Percentiles rank a stretch among this genome's conserved stretches.
Conservation (phyloP, 495 filamentous ascomycete genomes). For the Aspergillus egyptiacus region DNA sequence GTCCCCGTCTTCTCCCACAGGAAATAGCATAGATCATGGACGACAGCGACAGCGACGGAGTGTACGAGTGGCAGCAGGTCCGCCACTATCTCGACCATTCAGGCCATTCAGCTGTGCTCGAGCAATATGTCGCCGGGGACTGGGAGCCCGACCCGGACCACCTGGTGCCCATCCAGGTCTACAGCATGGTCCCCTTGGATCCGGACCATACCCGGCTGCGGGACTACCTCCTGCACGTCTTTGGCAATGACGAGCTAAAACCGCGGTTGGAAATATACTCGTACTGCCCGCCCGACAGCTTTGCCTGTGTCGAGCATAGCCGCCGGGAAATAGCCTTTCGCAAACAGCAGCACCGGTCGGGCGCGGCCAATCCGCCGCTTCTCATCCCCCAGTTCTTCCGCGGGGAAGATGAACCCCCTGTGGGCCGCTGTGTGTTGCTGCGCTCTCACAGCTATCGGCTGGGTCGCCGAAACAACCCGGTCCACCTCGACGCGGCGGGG, state of each 20-base stretch:
- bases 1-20: too few relatives aligned
- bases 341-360: constrained; percentile 17
- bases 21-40: background rate
- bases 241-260: constrained; percentile 2
- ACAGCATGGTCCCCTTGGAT: constrained; percentile 22
- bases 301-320: constrained; percentile 22
- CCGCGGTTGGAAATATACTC: constrained; percentile 23
- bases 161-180: constrained; percentile 17
- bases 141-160: background rate
- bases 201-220: constrained; percentile 18
- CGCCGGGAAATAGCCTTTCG: constrained; percentile 22
- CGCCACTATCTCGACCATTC: constrained; percentile 15
- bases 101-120: constrained; percentile 16
- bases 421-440: constrained; percentile 12
- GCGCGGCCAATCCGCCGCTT: constrained; percentile 9
- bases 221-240: constrained; percentile 15
- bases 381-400: constrained; percentile 10
- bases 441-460: constrained; percentile 20
- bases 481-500: background rate
- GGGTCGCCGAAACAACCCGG: constrained; percentile 4
- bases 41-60: background rate
- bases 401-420: background rate
- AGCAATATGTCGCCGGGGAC: constrained; percentile 14
- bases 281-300: constrained; percentile 17
- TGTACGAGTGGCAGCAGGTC: constrained; percentile 14